phyloP scores from a whole-genome alignment of 192 early-diverging fungal genomes.

The Spinellus fusiger region DNA sequence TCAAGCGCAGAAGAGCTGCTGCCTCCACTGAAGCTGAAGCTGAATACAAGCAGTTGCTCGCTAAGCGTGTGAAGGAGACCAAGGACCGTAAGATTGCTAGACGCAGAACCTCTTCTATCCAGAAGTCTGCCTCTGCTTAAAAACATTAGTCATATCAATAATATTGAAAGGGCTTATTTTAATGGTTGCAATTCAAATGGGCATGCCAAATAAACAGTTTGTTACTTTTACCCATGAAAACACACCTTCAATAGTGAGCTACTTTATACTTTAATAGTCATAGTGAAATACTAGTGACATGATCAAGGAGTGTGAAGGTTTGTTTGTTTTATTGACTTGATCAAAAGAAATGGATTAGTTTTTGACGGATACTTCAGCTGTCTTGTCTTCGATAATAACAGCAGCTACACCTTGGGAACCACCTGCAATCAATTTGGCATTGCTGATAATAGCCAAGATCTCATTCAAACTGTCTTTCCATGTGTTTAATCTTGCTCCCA shows the following conservation, averaged over 20 bases:
- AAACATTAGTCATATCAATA: too few relatives aligned
- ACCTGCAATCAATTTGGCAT: slow-evolving; percentile 69
- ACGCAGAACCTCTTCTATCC: slow-evolving; percentile 64
- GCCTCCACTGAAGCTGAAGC: slow-evolving; percentile 76
- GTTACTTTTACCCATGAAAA: neutral
- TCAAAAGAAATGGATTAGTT: neutral
- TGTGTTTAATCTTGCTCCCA: slow-evolving; percentile 58
- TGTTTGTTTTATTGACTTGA: too few relatives aligned
- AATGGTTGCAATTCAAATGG: too few relatives aligned
- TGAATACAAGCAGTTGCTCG: slow-evolving; percentile 83
- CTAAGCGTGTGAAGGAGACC: slow-evolving; percentile 91
- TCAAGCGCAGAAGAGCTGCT: slow-evolving; percentile 82
- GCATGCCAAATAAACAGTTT: too few relatives aligned
- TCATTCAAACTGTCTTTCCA: slow-evolving; percentile 80
- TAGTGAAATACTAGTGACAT: too few relatives aligned
- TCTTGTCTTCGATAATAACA: neutral
- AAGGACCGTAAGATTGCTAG: slow-evolving; percentile 84
- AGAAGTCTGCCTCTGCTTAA: slow-evolving; percentile 44
- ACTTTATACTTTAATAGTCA: too few relatives aligned
- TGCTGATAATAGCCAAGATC: slow-evolving; percentile 80
- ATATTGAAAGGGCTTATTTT: neutral
- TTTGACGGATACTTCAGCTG: neutral
- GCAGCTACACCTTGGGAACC: slow-evolving; percentile 27
- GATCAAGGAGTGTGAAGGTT: too few relatives aligned
- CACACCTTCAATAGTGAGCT: too few relatives aligned